Evolutionary conservation across 2,329 filamentous ascomycete genomes (phyloP).

Genomic region (Corniculantispora saksenae): DNA sequence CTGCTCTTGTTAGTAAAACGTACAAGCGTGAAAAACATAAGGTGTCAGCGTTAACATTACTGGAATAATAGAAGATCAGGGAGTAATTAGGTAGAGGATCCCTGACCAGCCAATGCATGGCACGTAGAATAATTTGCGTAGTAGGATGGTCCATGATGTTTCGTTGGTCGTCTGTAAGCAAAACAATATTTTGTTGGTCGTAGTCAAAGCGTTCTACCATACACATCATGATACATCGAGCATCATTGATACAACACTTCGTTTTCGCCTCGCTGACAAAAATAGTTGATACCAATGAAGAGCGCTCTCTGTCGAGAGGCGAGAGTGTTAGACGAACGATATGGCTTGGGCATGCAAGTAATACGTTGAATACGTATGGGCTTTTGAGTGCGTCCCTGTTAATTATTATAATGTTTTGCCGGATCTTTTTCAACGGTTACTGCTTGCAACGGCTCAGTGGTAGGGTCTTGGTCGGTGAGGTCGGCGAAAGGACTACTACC

Average conservation of each 20-base stretch:
- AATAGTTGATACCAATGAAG: slow-evolving; percentile 81
- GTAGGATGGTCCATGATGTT: slow-evolving; percentile 71
- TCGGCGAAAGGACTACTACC: too few species aligned
- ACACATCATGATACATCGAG: slow-evolving; percentile 73
- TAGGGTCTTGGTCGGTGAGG: too few species aligned
- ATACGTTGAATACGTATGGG: too few species aligned
- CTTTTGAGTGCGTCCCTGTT: too few species aligned
- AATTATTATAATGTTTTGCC: too few species aligned
- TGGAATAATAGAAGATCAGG: slow-evolving; percentile 76
- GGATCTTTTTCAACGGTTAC: too few species aligned
- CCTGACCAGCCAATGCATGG: slow-evolving; percentile 74
- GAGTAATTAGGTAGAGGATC: slow-evolving; percentile 73
- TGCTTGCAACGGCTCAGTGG: too few species aligned
- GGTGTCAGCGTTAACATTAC: slow-evolving; percentile 42
- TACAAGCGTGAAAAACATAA: too few species aligned
- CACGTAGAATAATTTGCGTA: slow-evolving; percentile 72
- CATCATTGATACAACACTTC: slow-evolving; percentile 78
- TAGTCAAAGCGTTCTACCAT: slow-evolving; percentile 69
- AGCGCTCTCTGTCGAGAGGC: too few species aligned
- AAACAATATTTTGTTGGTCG: slow-evolving; percentile 78
- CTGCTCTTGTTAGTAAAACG: slow-evolving; percentile 42
- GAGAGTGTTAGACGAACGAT: too few species aligned
- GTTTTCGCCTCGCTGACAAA: slow-evolving; percentile 71
- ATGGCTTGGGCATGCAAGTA: too few species aligned
- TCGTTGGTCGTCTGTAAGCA: slow-evolving; percentile 73